phyloP scores from a whole-genome alignment of 1,284 basidiomycete genomes.

The Fomitopsis betulina region DNA sequence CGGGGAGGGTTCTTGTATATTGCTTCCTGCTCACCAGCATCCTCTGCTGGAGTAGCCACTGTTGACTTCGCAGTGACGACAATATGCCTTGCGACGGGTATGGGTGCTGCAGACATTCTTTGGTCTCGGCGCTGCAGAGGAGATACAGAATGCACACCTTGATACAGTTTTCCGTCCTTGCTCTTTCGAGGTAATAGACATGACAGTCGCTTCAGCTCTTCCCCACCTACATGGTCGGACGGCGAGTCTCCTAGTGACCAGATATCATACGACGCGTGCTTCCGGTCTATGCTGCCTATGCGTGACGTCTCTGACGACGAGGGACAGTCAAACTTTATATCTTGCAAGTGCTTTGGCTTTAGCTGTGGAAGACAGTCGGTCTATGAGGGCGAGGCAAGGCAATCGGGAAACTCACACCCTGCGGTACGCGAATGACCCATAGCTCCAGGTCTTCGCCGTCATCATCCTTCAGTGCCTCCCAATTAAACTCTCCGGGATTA shows the following conservation, averaged over 20 bases:
- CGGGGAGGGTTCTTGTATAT: constrained; percentile 50
- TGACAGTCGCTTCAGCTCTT: constrained; percentile 56
- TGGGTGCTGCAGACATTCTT: constrained; percentile 40
- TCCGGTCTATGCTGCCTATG: constrained; percentile 48
- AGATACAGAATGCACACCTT: constrained; percentile 34
- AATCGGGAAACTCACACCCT: constrained; percentile 43
- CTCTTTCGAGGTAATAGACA: constrained; percentile 60
- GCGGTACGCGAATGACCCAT: constrained; percentile 66
- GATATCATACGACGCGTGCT: constrained; percentile 53
- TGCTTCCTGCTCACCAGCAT: constrained; percentile 17
- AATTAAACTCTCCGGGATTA: constrained; percentile 58
- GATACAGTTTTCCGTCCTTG: constrained; percentile 54
- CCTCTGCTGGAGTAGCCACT: constrained; percentile 29
- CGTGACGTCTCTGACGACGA: constrained; percentile 29
- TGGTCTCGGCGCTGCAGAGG: neutral
- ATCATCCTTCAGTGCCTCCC: constrained; percentile 56
- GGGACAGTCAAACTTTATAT: constrained; percentile 40
- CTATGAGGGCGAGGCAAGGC: neutral
- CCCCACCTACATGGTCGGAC: constrained; percentile 42
- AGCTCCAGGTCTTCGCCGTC: constrained; percentile 61
- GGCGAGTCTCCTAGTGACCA: constrained; percentile 53
- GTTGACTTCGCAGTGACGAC: constrained; percentile 49
- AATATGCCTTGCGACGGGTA: constrained; percentile 51
- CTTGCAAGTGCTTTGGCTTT: constrained; percentile 57
- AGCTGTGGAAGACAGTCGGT: constrained; percentile 37